Base-by-base conservation (phyloP, 2,329 filamentous ascomycete genomes). In the Biscogniauxia sp. region DNA sequence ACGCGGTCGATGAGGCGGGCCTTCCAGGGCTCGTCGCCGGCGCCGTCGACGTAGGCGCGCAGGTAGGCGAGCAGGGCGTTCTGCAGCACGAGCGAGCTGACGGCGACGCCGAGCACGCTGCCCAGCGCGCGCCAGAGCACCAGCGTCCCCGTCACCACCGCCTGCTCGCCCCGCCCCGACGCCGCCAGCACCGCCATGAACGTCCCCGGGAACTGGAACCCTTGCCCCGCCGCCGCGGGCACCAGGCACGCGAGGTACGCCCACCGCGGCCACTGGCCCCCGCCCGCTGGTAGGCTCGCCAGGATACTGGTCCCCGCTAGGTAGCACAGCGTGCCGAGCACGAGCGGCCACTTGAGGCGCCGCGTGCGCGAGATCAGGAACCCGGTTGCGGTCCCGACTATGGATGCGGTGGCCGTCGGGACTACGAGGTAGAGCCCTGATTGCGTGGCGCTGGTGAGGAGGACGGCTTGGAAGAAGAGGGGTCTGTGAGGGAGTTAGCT, bases 391-490 rank as follows among this genome's bases (percentile, higher is more conserved):
- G 85, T 80, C 52, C 87, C 88, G 6, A 80, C 76, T 37, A 75
- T 53, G 51, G 86, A 86, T 26, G 84, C 75, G 2, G 82, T 82
- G 25, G 87, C 66, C 0, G 86, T 85, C 4, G 88, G 86, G 6
- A 88, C 78, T 20, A 91, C 82, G 57, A 93, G 86, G 51, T 87
- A 84, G 26, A 92, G 82, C n/a, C 90, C 90, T 0, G 90, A 91
- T 23, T 81, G 78, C 0, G 90, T 92, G 17, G 90, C 87, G 5
- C 81, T 83, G 60, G 88, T 86, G 56, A 90, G 81, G 54, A 91
- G 86, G 25, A 92, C 89, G 45, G 87, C 88, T 72, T 92, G 89
- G 76, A 91, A 93, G 77, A 88, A 93, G 7, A 93, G 78, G 0
- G 90, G 90, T 5, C 86, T 86, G 56, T 56, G 53, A 51, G 56